These are phyloP conservation scores for Albugo candida DNA, from an alignment of 352 stramenopile genomes.

Conservation along the genomic window DNA sequence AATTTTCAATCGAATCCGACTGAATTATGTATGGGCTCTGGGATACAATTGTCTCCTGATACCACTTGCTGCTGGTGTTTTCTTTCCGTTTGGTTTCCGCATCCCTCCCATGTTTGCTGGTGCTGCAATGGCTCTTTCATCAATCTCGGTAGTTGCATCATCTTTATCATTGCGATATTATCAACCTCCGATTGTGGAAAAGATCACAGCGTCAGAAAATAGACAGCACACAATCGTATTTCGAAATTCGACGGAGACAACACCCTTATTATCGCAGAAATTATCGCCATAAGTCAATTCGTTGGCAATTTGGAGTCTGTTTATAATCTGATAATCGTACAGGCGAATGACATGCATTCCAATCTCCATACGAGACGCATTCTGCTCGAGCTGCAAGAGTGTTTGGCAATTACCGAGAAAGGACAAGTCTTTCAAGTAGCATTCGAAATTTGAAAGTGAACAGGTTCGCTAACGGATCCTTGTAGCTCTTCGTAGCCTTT, in stretches of 20 bases:
- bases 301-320: not conserved
- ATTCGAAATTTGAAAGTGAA: too few relatives aligned
- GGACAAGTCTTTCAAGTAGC: too few relatives aligned
- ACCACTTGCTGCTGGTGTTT: conserved; percentile 89
- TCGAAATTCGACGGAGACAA: not conserved
- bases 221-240: not conserved
- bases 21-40: conserved; percentile 97
- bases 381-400: too few relatives aligned
- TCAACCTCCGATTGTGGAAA: conserved; percentile 31
- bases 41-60: conserved; percentile 97
- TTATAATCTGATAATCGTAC: not conserved
- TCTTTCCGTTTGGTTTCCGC: conserved; percentile 87
- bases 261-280: not conserved
- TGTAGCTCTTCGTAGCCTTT: too few relatives aligned
- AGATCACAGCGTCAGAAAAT: not conserved
- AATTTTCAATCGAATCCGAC: conserved; percentile 92
- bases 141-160: conserved; percentile 90
- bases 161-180: conserved; percentile 89
- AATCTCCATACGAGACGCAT: too few relatives aligned
- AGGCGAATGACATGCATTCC: not conserved
- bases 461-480: too few relatives aligned
- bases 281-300: too few relatives aligned
- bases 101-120: conserved; percentile 93
- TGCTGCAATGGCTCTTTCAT: conserved; percentile 92
- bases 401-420: too few relatives aligned